Base-by-base conservation (phyloP, 2,329 filamentous ascomycete species). In the Xylaria sp. region DNA sequence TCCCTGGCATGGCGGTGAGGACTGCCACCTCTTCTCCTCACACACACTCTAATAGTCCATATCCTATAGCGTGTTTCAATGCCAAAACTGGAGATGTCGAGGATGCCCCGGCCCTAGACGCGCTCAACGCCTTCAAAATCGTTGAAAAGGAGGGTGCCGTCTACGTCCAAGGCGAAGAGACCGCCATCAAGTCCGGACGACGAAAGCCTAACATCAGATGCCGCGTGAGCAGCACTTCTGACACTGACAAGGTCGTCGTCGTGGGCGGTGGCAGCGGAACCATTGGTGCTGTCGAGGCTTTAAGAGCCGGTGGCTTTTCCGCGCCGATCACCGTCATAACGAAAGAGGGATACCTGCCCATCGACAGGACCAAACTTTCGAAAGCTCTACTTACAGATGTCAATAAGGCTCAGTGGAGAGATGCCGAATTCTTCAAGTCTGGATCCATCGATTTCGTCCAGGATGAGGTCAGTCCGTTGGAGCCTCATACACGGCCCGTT, bases 331-430 rank as follows among this genome's bases (percentile, higher is more conserved):
- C 94, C 0, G 85, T 97, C 76, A 90, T 99, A 76, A 91, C 92
- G 13, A 90, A 88, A 72, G 96, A 99, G 81, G 91, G 92, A 25
- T 92, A 96, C 79, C 87, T 92, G 41, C 94, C 94, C 39, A 94
- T 98, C 75, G 96, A 99, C 82, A 90, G 96, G 23, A 94, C 96
- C 12, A 98, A 98, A 85, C 87, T 99, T 51, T 98, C 94, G 77
- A 99, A 99, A 82, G 94, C 95, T 0, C 86, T 99, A 13, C 87
- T 98, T 71, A 89, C 92, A 7, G 95, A 99, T 78, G 81, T 89
- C 1, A 86, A 87, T 54, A 97, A 97, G 82, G 82, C 97, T 52
- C 89, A 91, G 51, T 92, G 90, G 86, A 88, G 96, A 70, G 88
- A 92, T 63, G 86, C 89, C 72, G 89, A 90, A 41, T 98, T 92